Evolutionary conservation across 768 basidiomycete genomes (phyloP), one percentile per base, ranked within the genome.

Genomic region (Mycena olivaceomarginata): DNA sequence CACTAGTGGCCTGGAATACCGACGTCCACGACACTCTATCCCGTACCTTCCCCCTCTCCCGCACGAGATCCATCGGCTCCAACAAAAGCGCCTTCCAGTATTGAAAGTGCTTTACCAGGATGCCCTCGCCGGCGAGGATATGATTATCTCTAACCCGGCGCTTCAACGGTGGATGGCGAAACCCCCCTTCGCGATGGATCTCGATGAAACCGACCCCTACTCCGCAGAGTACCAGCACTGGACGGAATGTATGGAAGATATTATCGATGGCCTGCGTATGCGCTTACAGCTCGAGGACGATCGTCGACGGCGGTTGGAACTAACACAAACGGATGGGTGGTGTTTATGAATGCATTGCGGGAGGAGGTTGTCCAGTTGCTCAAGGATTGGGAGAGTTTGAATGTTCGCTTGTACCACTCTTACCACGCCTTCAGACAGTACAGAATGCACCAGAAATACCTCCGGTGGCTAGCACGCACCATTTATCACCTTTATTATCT

Each of bases 381-480:
- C n/a, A 1, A 18, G n/a, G 45, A 9, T 4, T 67, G 31, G 16
- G 40, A 40, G 43, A 12, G 51, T 39, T 13, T 45, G 37, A 18
- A 25, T 5, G 22, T 40, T 5, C 2, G 31, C 12, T 45, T 60
- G 20, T 74, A 74, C 40, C 25, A 74, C 18, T 8, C 7, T 46
- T 68, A 25, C 73, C 31, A 31, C 31, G 31, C 31, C 3, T 31
- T 3, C 31, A 31, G 31, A 31, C 31, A 31, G 31, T 31, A 74
- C 59, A 74, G 48, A 25, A 51, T 43, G 41, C 22, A 22, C 7
- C 45, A 41, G 22, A 66, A 51, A 37, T 67, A 74, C 20, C 6
- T 46, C 4, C 57, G 60, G 16, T 72, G 70, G 70, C 60, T 31
- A 2, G 70, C 70, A 12, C 51, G 70, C 43, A 72, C 46, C 4